Conservation (phyloP, 305 asterid genomes). For the Salvia sclarea region DNA sequence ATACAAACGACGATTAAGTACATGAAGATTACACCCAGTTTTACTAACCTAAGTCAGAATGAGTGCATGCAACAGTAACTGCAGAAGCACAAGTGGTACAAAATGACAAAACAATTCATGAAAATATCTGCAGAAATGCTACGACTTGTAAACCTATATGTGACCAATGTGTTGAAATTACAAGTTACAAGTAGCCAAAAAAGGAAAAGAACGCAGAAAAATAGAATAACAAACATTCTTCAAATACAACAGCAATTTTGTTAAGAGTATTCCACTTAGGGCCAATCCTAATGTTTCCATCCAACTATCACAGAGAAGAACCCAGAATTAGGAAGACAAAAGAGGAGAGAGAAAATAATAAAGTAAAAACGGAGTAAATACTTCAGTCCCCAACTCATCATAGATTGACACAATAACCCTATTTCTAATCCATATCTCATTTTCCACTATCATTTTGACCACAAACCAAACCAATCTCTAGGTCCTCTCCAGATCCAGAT, state of each 20-base stretch:
- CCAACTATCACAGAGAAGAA: neutral
- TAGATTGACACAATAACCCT: neutral
- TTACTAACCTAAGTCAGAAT: neutral
- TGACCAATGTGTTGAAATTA: neutral
- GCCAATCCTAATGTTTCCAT: neutral
- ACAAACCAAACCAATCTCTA: neutral
- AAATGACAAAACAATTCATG: neutral
- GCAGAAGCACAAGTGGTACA: neutral
- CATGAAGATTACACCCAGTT: neutral
- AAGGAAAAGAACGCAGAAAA: neutral
- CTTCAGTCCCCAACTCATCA: neutral
- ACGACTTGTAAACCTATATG: neutral
- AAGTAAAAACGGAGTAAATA: neutral
- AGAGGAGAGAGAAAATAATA: neutral
- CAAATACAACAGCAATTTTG: too few relatives aligned
- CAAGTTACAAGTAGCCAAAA: neutral
- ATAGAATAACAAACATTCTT: too few relatives aligned
- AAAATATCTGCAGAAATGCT: neutral
- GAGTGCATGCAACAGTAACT: neutral
- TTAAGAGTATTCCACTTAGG: too few relatives aligned
- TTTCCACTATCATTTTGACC: neutral
- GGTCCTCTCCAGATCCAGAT: neutral
- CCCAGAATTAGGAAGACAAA: neutral
- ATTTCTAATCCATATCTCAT: neutral
- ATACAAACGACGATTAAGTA: neutral